Conservation (phyloP, 768 basidiomycete species). For the Boletus vermiculosoides region DNA sequence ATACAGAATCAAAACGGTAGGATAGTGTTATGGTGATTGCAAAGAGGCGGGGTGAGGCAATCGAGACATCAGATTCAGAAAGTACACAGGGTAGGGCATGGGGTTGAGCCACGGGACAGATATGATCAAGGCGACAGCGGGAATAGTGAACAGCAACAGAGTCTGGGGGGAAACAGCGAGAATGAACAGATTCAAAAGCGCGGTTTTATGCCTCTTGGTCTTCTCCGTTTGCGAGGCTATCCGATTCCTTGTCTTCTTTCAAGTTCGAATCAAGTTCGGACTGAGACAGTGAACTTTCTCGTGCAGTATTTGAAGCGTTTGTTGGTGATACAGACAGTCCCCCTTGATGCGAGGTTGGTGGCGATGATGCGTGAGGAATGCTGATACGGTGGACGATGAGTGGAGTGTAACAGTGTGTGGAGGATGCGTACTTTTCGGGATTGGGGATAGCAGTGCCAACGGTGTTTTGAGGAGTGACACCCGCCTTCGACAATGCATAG, state of each 20-base stretch:
- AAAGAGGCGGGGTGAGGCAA: constrained; percentile 10
- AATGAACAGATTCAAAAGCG: constrained; percentile 2
- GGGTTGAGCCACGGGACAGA: constrained; percentile 20
- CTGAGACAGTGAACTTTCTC: constrained; percentile 50
- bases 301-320: constrained; percentile 61
- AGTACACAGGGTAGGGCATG: constrained; percentile 14
- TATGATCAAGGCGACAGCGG: constrained; percentile 21
- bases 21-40: constrained; percentile 22
- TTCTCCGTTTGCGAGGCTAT: constrained; percentile 9
- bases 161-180: constrained; percentile 3
- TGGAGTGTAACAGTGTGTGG: not conserved
- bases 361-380: constrained; percentile 87
- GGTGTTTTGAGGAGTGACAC: constrained; percentile 79
- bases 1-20: constrained; percentile 29
- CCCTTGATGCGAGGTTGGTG: constrained; percentile 51
- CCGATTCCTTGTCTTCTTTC: constrained; percentile 19
- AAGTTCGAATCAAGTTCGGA: constrained; percentile 19
- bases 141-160: constrained; percentile 20
- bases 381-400: constrained; percentile 39
- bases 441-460: constrained; percentile 98
- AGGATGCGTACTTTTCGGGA: constrained; percentile 79
- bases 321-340: constrained; percentile 74
- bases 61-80: constrained; percentile 14
- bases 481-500: constrained; percentile 95
- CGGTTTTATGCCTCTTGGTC: constrained; percentile 16